Conservation (phyloP, 441 rosid species). For the Manihot esculenta region DNA sequence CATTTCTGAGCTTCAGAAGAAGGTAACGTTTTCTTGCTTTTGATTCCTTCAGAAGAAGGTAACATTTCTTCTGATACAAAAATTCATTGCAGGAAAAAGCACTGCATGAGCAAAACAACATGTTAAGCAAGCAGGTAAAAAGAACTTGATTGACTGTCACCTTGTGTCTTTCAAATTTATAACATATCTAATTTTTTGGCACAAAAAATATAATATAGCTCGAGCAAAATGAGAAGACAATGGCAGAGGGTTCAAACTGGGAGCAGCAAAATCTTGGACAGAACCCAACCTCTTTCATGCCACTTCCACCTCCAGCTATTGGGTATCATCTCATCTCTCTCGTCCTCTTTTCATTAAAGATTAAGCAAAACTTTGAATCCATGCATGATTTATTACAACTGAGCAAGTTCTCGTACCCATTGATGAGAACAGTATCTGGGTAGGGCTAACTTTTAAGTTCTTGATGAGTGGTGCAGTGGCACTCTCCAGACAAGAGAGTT, state of each 20-base stretch:
- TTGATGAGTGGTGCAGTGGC: slow-evolving; percentile 27
- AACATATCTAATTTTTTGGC: neutral
- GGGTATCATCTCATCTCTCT: slow-evolving; percentile 34
- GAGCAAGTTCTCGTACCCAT: too few relatives aligned
- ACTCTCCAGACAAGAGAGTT: slow-evolving; percentile 23
- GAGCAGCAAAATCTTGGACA: slow-evolving; percentile 31
- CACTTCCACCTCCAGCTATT: slow-evolving; percentile 29
- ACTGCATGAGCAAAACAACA: slow-evolving; percentile 45
- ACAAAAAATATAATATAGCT: slow-evolving; percentile 25
- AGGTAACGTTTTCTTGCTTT: slow-evolving; percentile 32
- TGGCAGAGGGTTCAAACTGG: slow-evolving; percentile 24
- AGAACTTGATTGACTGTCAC: neutral
- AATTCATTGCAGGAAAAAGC: slow-evolving; percentile 42
- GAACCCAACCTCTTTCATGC: slow-evolving; percentile 26
- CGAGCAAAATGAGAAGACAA: slow-evolving; percentile 36
- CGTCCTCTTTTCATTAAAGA: neutral
- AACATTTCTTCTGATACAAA: slow-evolving; percentile 5
- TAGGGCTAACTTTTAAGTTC: neutral
- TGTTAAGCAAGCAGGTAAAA: slow-evolving; percentile 46
- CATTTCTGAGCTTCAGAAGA: slow-evolving; percentile 47
- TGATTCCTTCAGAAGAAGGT: too few relatives aligned
- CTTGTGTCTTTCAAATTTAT: neutral
- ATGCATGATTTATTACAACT: too few relatives aligned
- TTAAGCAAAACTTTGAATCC: too few relatives aligned
- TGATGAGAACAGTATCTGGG: too few relatives aligned